Base-by-base conservation (phyloP, 768 basidiomycete species). In the Zangia roseola region DNA sequence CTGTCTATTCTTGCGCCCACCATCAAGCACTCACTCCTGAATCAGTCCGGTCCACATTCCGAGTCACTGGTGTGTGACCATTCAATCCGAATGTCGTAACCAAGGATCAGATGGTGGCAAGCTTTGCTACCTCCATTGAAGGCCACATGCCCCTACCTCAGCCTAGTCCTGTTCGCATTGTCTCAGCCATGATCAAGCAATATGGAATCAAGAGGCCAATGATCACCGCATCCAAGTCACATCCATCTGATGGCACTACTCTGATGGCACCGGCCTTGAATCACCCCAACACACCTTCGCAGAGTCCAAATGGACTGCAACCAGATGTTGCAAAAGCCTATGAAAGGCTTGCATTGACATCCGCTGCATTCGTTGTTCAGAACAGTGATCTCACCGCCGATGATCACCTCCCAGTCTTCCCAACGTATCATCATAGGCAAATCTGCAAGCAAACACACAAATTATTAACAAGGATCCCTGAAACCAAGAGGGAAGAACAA, bases 21-120 rank as follows among this genome's bases (percentile, higher is more conserved):
- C 28, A 20, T 13, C 12, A 30, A 4, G 53, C 54, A 2, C 54
- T 69, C 25, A 68, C 60, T 2, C 25, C 42, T 1, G 34, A 50
- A 2, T 47, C 26, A 8, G 64, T 71, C 45, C 13, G 43, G n/a
- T n/a, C 55, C 0, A 60, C 66, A 28, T 70, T 70, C 42, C 16
- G 21, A 12, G 58, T 54, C 21, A 70, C 69, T 10, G 69, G 64
- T 2, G 52, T 71, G 4, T 55, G 43, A 24, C 69, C 69, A 44
- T 60, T 40, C 12, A 41, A 55, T 37, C 19, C 38, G 1, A 19
- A 25, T 40, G 34, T 52, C 6, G n/a, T 55, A 1, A 48, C 21
- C 1, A 10, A 36, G 0, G 16, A 48, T 4, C 52, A 48, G 50
- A 52, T 55, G 50, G 46, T 50, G 5, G 33, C 45, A 9, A 55